Base-by-base conservation (phyloP, 192 early-diverging fungal genomes). In the Neocallimastix lanati region DNA sequence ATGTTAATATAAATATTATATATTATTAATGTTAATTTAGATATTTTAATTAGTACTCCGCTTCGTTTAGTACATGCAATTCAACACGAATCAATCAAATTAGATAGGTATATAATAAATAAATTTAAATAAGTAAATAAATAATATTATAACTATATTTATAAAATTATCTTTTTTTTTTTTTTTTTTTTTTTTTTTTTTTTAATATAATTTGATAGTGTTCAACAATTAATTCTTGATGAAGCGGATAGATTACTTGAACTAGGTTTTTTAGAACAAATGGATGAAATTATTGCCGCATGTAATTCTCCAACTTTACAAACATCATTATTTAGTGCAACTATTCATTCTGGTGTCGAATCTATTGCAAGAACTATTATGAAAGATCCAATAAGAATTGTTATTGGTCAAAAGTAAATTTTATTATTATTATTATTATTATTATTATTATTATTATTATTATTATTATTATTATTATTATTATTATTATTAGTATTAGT, bases 41-140 rank as follows among this genome's bases (percentile, higher is more conserved):
- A 99, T 84, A 94, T 99, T 76, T 83, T 99, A 21, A 92, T 99
- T 77, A 93, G 92, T 40, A 99, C 97, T 16, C 97, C 97, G 4
- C 80, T 96, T 82, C 91, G 96, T 29, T 89, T 99, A 7, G 94
- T 98, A 35, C 90, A 95, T 78, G 94, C 93, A 11, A 87, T 99
- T 11, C 90, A 96, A 82, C 85, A 92, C 79, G 88, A 91, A 40
- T 86, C 90, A 33, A 90, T 96, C 30, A 91, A 93, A 38, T 85
- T 99, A 29, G 85, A 89, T 81, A 90, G 88, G 84, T 92, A 84
- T 50, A 82, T 77, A 28, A 28, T 36, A n/a, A n/a, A n/a, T n/a
- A n/a, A n/a, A n/a, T n/a, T n/a, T n/a, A n/a, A n/a, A n/a, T n/a
- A n/a, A n/a, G n/a, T n/a, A n/a, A n/a, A n/a, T n/a, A n/a, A n/a